phyloP scores from a whole-genome alignment of 768 basidiomycete species.

The Suillus variegatus region DNA sequence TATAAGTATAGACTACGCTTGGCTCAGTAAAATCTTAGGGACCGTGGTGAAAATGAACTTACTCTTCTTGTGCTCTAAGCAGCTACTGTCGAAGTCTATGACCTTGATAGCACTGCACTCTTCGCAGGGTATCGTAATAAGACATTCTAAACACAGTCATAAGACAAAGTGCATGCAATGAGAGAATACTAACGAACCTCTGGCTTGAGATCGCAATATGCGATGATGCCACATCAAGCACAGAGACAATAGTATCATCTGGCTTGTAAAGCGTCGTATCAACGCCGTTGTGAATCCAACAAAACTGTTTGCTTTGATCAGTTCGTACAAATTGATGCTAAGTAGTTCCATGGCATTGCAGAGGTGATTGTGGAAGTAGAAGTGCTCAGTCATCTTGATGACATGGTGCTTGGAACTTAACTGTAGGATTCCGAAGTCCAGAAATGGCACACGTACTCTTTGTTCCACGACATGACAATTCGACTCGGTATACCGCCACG shows the following conservation, averaged over 20 bases:
- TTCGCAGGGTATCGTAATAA: constrained; percentile 92
- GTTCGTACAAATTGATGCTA: constrained; percentile 97
- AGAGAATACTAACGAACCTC: constrained; percentile 64
- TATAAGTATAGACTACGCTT: constrained; percentile 91
- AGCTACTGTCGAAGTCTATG: constrained; percentile 98
- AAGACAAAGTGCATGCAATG: not conserved
- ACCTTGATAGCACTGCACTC: constrained; percentile 97
- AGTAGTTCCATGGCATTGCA: constrained; percentile 98
- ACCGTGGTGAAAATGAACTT: constrained; percentile 29
- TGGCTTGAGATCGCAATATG: constrained; percentile 98
- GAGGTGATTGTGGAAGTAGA: constrained; percentile 96
- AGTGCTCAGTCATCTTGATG: constrained; percentile 97
- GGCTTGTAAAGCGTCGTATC: constrained; percentile 94
- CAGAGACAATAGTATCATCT: constrained; percentile 92
- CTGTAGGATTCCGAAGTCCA: no score
- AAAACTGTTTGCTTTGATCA: constrained; percentile 99
- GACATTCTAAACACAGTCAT: constrained; percentile 67
- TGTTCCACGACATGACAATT: no score
- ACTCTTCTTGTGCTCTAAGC: constrained; percentile 99
- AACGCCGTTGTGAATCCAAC: constrained; percentile 96
- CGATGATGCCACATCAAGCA: constrained; percentile 95
- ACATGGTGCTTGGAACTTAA: constrained; percentile 78
- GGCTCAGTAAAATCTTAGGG: constrained; percentile 9
- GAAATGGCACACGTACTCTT: no score
- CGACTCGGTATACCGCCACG: no score